Conservation (phyloP, 805 yeast species). For the Wickerhamiella cacticola region DNA sequence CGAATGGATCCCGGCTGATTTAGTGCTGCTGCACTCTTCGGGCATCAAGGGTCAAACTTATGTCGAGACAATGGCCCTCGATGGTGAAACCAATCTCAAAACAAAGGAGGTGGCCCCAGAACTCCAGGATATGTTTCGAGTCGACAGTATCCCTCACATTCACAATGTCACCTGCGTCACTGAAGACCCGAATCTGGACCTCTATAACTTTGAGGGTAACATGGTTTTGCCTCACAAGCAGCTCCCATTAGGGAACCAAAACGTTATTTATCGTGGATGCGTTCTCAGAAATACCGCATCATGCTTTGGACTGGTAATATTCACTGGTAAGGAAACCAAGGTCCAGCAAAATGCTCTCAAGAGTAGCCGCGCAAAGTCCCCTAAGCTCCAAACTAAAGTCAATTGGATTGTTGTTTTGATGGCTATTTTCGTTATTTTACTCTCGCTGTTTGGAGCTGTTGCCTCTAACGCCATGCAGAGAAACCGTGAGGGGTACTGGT, state of each 20-base stretch:
- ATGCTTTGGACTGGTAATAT: conserved; percentile 68
- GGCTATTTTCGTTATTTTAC: conserved; percentile 65
- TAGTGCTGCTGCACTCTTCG: conserved; percentile 56
- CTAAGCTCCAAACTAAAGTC: conserved; percentile 73
- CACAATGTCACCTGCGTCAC: conserved; percentile 47
- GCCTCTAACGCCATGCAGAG: conserved; percentile 42
- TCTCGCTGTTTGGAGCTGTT: conserved; percentile 72
- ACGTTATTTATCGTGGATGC: conserved; percentile 84
- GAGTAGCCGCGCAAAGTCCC: conserved; percentile 85
- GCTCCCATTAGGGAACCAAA: conserved; percentile 62
- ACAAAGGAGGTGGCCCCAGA: conserved; percentile 56
- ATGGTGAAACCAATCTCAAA: conserved; percentile 92
- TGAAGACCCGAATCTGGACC: conserved; percentile 87
- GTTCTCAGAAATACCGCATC: conserved; percentile 71
- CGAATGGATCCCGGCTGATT: conserved; percentile 93
- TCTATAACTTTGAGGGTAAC: conserved; percentile 80
- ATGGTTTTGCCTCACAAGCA: conserved; percentile 30
- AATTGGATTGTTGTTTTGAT: conserved; percentile 75
- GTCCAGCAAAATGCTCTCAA: conserved; percentile 89
- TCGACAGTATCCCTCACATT: conserved; percentile 39
- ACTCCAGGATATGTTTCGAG: conserved; percentile 34
- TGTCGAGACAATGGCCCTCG: conserved; percentile 93
- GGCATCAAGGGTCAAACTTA: conserved; percentile 50
- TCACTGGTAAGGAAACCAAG: conserved; percentile 92
- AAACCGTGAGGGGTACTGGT: conserved; percentile 47